A percentile compares a stretch with the other conserved stretches of the same genome.
Conservation (phyloP, 768 basidiomycete species). For the Gloeophyllum trabeum region DNA sequence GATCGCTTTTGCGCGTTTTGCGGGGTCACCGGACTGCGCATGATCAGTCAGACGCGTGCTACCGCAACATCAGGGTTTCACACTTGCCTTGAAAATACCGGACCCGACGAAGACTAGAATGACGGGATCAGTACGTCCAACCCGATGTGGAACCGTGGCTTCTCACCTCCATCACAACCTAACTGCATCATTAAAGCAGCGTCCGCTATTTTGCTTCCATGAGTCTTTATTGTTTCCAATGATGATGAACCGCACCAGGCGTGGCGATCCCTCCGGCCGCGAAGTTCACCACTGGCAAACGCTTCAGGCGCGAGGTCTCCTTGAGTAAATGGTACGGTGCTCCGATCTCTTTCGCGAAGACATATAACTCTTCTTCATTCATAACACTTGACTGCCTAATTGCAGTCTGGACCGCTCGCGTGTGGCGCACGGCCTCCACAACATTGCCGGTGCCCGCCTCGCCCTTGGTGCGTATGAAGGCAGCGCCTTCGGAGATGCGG, state of each 20-base stretch:
- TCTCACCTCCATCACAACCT: constrained; percentile 88
- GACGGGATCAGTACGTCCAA: constrained; percentile 3
- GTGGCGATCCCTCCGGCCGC: constrained; percentile 92
- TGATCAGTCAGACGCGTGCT: neutral
- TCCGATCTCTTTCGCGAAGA: constrained; percentile 83
- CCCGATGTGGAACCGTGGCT: constrained; percentile 1
- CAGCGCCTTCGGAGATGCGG: constrained; percentile 93
- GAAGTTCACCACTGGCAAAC: constrained; percentile 93
- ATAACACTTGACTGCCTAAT: constrained; percentile 81
- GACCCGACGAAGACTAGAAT: constrained; percentile 89
- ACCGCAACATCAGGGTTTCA: constrained; percentile 1
- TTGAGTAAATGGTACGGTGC: constrained; percentile 94
- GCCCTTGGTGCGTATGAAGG: constrained; percentile 98
- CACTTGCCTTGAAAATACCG: constrained; percentile 84
- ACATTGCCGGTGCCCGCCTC: constrained; percentile 86
- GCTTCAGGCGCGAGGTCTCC: constrained; percentile 88
- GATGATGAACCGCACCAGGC: constrained; percentile 42
- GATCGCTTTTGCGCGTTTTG: constrained; percentile 88
- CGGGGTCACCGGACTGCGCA: constrained; percentile 79
- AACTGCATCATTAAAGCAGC: constrained; percentile 99
- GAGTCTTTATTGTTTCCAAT: neutral
- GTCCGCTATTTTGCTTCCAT: constrained; percentile 45
- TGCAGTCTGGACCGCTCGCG: constrained; percentile 71
- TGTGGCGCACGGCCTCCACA: constrained; percentile 90
- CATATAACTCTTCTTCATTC: constrained; percentile 92